Conservation (phyloP, 2,329 filamentous ascomycete species). For the Magnaporthiopsis incrustans region DNA sequence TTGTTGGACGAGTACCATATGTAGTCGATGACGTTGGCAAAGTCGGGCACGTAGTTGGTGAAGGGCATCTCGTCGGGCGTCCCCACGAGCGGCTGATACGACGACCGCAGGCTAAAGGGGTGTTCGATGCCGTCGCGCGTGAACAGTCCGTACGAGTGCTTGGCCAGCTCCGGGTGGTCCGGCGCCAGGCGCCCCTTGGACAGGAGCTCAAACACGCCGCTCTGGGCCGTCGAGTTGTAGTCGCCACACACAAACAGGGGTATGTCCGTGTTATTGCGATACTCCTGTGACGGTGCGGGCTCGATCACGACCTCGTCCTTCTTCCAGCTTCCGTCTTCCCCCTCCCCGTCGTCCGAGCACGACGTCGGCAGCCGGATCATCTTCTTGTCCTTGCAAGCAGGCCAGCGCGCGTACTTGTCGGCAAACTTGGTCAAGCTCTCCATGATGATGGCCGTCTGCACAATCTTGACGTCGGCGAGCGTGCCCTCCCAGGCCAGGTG, state of each 20-base stretch:
- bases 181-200: constrained; percentile 70
- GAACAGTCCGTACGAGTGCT: constrained; percentile 85
- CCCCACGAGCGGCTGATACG: constrained; percentile 75
- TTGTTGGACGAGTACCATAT: constrained; percentile 95
- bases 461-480: constrained; percentile 88
- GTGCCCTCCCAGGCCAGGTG: constrained; percentile 93
- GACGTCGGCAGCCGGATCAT: constrained; percentile 34
- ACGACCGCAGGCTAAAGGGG: constrained; percentile 86
- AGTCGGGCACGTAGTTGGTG: constrained; percentile 95
- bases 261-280: constrained; percentile 77
- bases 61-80: constrained; percentile 80
- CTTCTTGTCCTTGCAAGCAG: constrained; percentile 73
- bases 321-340: neutral
- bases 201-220: constrained; percentile 86
- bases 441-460: constrained; percentile 93
- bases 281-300: constrained; percentile 77
- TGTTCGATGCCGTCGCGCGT: constrained; percentile 88
- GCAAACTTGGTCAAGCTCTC: constrained; percentile 81
- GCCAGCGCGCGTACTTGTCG: constrained; percentile 67
- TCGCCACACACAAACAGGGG: constrained; percentile 89
- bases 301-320: constrained; percentile 6
- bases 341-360: constrained; percentile 28
- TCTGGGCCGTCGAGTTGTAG: constrained; percentile 85
- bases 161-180: constrained; percentile 71
- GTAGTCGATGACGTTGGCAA: constrained; percentile 88